phyloP scores from a whole-genome alignment of 352 stramenopile genomes.

The Globisporangium radiosum region DNA sequence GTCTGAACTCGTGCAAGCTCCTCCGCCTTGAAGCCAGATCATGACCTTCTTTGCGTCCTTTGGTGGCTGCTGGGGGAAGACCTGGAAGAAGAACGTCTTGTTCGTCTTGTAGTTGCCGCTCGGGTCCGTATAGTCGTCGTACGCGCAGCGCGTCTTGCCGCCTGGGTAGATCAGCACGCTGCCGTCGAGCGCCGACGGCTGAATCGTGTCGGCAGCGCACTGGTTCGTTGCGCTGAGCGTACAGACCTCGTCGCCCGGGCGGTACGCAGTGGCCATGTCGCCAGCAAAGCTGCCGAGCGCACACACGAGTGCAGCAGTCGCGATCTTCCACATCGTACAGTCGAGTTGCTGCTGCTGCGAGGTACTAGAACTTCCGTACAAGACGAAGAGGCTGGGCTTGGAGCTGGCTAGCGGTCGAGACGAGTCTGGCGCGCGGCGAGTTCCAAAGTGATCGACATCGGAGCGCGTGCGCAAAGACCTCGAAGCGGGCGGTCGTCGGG shows the following conservation, averaged over 20 bases:
- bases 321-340: constrained; percentile 10
- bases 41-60: constrained; percentile 31
- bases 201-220: constrained; percentile 21
- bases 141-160: constrained; percentile 17
- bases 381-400: neutral
- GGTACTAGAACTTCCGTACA: neutral
- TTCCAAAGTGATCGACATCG: constrained; percentile 15
- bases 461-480: neutral
- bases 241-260: constrained; percentile 19
- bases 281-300: neutral
- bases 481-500: neutral
- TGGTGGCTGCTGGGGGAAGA: constrained; percentile 26
- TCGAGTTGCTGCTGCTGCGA: neutral
- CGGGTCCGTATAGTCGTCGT: constrained; percentile 13
- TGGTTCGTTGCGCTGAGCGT: constrained; percentile 17
- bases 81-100: constrained; percentile 37
- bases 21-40: constrained; percentile 34
- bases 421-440: constrained; percentile 10
- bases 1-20: constrained; percentile 24
- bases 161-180: constrained; percentile 25
- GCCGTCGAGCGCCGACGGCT: constrained; percentile 15
- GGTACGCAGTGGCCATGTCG: neutral
- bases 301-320: constrained; percentile 2
- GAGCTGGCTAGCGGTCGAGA: neutral
- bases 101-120: constrained; percentile 12